Conservation (phyloP, 768 basidiomycete genomes). For the Xerocomus potaroensis region DNA sequence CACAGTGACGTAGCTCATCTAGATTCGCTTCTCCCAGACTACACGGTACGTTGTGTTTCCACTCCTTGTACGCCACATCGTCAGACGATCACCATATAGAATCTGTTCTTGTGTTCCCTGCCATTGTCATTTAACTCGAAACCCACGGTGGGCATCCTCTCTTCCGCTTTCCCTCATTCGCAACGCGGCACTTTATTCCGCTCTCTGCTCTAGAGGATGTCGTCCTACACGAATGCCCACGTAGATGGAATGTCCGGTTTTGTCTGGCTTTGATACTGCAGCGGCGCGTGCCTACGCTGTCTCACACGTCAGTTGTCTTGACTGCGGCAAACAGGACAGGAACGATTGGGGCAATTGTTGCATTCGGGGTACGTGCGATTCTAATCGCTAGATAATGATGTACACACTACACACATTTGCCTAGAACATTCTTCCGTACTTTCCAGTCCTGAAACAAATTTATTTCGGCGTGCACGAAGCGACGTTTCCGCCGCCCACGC, state of each 20-base stretch:
- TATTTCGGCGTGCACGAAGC: constrained; percentile 57
- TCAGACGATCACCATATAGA: constrained; percentile 43
- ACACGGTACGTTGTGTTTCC: constrained; percentile 42
- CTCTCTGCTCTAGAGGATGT: constrained; percentile 50
- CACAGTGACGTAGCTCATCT: constrained; percentile 23
- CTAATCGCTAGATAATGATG: background rate
- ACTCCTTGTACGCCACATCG: background rate
- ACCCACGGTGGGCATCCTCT: constrained; percentile 56
- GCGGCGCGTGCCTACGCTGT: background rate
- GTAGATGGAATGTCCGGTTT: constrained; percentile 67
- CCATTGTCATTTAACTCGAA: constrained; percentile 72
- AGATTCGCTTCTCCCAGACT: constrained; percentile 42
- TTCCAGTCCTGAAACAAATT: constrained; percentile 54
- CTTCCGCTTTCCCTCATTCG: constrained; percentile 22
- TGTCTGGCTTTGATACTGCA: constrained; percentile 51
- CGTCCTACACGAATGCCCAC: constrained; percentile 70
- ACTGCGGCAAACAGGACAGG: background rate
- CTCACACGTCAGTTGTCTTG: background rate
- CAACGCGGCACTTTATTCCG: constrained; percentile 56
- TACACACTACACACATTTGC: background rate
- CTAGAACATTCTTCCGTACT: constrained; percentile 63
- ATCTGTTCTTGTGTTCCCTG: constrained; percentile 62
- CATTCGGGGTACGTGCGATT: constrained; percentile 49
- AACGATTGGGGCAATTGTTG: constrained; percentile 31
- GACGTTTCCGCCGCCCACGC: constrained; percentile 24